Conservation (phyloP, 345 rosid genomes). For the Boechera retrofracta region DNA sequence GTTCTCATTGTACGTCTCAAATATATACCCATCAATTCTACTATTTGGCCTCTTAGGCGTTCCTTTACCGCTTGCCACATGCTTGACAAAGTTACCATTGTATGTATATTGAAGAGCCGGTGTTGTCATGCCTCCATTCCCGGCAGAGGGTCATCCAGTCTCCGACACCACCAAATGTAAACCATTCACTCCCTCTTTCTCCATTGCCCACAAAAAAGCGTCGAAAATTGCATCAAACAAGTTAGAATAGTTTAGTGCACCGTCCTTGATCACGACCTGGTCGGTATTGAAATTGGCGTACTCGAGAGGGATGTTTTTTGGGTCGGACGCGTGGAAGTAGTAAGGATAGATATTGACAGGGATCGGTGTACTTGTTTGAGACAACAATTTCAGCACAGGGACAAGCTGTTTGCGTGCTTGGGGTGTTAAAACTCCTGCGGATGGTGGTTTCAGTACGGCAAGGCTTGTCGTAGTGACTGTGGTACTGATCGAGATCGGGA, state of each 20-base stretch:
- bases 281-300: constrained; percentile 2
- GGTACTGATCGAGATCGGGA: constrained; percentile 38
- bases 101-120: constrained; percentile 1
- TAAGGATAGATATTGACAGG: constrained; percentile 55
- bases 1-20: not conserved
- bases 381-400: constrained; percentile 33
- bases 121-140: not conserved
- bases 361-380: constrained; percentile 30
- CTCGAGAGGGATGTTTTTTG: not conserved
- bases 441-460: constrained; percentile 48
- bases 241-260: no score
- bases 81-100: not conserved
- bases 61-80: constrained; percentile 8
- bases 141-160: not conserved
- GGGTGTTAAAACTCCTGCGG: constrained; percentile 24
- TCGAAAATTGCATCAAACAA: constrained; percentile 2
- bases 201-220: constrained; percentile 5
- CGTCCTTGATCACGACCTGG: not conserved
- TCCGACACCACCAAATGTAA: no score
- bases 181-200: not conserved
- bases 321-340: constrained; percentile 21
- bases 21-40: constrained; percentile 1
- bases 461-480: constrained; percentile 24
- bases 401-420: constrained; percentile 16
- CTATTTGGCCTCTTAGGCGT: constrained; percentile 7